Evolutionary conservation across 2,329 filamentous ascomycete species (phyloP), one percentile per base, ranked within the genome.

Genomic region (Metarhizium rileyi): DNA sequence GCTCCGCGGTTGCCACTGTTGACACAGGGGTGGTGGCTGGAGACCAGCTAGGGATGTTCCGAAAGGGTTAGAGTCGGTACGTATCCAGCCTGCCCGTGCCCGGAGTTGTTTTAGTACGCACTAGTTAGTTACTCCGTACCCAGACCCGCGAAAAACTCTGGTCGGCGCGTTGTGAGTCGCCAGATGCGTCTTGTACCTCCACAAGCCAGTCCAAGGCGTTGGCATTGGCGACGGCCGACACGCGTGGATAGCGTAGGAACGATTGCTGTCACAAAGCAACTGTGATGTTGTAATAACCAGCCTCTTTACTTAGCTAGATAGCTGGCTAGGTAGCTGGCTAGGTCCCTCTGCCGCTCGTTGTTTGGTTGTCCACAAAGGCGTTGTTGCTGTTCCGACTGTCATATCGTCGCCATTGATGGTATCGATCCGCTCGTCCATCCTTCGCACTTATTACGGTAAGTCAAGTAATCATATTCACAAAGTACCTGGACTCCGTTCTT

Each of bases 1-100:
- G 78, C 76, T 58, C 65, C 57, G 75, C 65, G 61, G 76, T 80
- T 78, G 74, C 70, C 61, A 65, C 56, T 78, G 73, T 78, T 78
- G 71, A 77, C 53, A 46, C 58, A 54, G 56, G 44, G 52, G 53
- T 51, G 45, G 51, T 53, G 51, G 45, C 40, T 44, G 16, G 20
- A 23, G 38, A 20, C 18, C 20, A 25, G 38, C 38, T 25, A 25
- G 38, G 25, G 22, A 20, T 42, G 38, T 25, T 46, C 23, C 25
- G 52, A 33, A 14, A 33, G 7, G 30, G 30, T 14, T 33, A 33
- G 30, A 12, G 30, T 47, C 46, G 52, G 54, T 57, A 58, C 57
- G 56, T 57, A 56, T 52, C 53, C 47, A 33, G 30, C 30, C 30
- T 33, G 44, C 23, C 42, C 12, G 28, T 18, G n/a, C 25, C 23